Base-by-base conservation (phyloP, 768 basidiomycete genomes). In the Agrocybe chaxingu region DNA sequence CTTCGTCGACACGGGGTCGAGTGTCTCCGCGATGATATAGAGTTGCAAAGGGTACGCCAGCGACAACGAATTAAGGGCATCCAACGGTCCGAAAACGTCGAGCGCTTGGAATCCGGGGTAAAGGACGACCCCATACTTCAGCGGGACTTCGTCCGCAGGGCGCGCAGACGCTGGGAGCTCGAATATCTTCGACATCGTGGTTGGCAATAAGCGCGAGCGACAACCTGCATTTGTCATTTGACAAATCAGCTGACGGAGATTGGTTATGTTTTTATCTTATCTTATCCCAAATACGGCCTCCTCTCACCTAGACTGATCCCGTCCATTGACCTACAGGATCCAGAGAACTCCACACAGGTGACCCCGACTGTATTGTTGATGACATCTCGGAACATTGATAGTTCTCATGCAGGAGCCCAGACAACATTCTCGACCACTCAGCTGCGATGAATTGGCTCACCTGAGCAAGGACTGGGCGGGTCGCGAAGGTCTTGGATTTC, bases 51-150 rank as follows among this genome's bases (percentile, higher is more conserved):
- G 63, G 52, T 63, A 62, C 4, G 47, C 43, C 2, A 54, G 41
- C n/a, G 65, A 63, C 11, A 71, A 59, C 2, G 59, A 51, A 47
- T 70, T 68, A 32, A 71, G 53, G 2, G 63, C 64, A 45, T 71
- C 70, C 34, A 71, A 33, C 3, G 69, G 67, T 5, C 70, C 69
- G 50, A 71, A 71, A 11, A 63, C 61, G 44, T 71, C 69, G 13
- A 70, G 56, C 10, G 70, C 67, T 61, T 71, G 68, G 44, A 66
- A 69, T 29, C 62, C 62, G 6, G 58, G 62, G 58, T 62, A 70
- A 38, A 65, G 52, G 45, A 64, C 46, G 13, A 66, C 55, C 11
- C 66, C 69, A 36, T 63, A 69, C 46, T 58, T 57, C 12, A 62
- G 42, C 9, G 65, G 65, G 8, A 63, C 50, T 4, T 49, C 32